phyloP scores from a whole-genome alignment of 805 yeast genomes.

The Pichia paraexigua region DNA sequence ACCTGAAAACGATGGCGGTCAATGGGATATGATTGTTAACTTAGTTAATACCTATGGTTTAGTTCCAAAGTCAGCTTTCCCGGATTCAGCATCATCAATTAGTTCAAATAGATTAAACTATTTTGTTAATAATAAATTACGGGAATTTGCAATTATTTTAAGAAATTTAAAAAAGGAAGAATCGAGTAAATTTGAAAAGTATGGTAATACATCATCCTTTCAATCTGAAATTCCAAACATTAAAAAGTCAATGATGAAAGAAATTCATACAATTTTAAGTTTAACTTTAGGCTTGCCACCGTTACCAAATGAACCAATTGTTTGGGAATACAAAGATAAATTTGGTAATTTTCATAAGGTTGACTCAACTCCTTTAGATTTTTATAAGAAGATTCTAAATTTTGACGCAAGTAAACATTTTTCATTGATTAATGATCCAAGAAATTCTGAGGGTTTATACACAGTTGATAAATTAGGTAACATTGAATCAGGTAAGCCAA shows the following conservation, averaged over 20 bases:
- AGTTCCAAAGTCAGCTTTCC: slow-evolving; percentile 66
- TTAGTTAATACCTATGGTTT: slow-evolving; percentile 71
- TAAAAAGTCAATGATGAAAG: slow-evolving; percentile 41
- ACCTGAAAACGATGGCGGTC: slow-evolving; percentile 84
- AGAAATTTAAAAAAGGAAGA: slow-evolving; percentile 41
- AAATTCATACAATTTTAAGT: slow-evolving; percentile 58
- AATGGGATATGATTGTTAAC: slow-evolving; percentile 80
- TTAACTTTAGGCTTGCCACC: slow-evolving; percentile 77
- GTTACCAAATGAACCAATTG: slow-evolving; percentile 52
- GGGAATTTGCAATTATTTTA: slow-evolving; percentile 69
- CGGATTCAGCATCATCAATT: slow-evolving; percentile 58
- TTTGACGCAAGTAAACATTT: slow-evolving; percentile 47
- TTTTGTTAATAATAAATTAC: slow-evolving; percentile 58
- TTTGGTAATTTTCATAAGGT: slow-evolving; percentile 48
- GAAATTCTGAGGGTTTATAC: slow-evolving; percentile 61
- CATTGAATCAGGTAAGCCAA: slow-evolving; percentile 63
- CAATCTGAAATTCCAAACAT: slow-evolving; percentile 14
- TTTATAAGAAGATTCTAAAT: slow-evolving; percentile 49
- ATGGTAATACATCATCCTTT: neutral
- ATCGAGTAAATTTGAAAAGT: slow-evolving; percentile 25
- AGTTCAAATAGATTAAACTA: slow-evolving; percentile 51
- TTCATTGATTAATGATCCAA: slow-evolving; percentile 76
- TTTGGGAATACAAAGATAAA: slow-evolving; percentile 73
- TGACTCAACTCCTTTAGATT: slow-evolving; percentile 57
- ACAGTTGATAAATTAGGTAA: slow-evolving; percentile 75